Percentiles rank a stretch among this genome's conserved stretches.
Evolutionary conservation across 1,284 basidiomycete species (phyloP).

Genomic region (Boletus calvinii): DNA sequence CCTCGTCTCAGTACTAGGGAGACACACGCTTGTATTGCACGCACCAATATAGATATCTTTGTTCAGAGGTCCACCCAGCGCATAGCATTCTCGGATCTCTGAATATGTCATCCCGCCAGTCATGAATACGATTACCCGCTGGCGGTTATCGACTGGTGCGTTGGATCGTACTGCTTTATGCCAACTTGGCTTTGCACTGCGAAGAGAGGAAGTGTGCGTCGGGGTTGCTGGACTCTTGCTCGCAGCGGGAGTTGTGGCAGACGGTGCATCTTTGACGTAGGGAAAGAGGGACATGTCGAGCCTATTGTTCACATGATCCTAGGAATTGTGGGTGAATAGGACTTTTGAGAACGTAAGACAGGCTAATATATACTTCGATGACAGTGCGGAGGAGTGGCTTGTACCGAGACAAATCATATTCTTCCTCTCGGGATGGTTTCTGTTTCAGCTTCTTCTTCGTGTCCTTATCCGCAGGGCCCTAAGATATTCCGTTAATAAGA

Average conservation of each 20-base stretch:
- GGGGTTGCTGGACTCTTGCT: conserved; percentile 46
- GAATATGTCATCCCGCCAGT: conserved; percentile 97
- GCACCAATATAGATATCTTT: conserved; percentile 92
- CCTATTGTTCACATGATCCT: conserved; percentile 82
- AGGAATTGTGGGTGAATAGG: conserved; percentile 3
- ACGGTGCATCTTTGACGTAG: conserved; percentile 86
- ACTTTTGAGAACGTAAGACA: background rate
- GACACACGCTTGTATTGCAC: conserved; percentile 1
- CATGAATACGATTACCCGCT: conserved; percentile 89
- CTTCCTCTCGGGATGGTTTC: conserved; percentile 73
- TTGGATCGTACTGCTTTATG: conserved; percentile 64
- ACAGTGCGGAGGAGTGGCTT: conserved; percentile 86
- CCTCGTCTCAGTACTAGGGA: conserved; percentile 6
- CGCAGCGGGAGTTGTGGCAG: conserved; percentile 45
- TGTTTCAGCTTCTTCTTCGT: conserved; percentile 80
- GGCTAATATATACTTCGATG: conserved; percentile 59
- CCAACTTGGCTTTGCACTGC: conserved; percentile 85
- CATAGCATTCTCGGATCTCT: conserved; percentile 89
- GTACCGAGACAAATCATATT: conserved; percentile 94
- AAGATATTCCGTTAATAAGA: conserved; percentile 1
- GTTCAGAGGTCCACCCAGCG: conserved; percentile 69
- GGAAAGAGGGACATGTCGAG: conserved; percentile 85
- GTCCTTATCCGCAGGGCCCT: conserved; percentile 74
- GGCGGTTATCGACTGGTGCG: conserved; percentile 59
- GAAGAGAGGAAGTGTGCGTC: conserved; percentile 68